Evolutionary conservation across 768 basidiomycete species (phyloP), one percentile per base, ranked within the genome.

Genomic region (Tulasnella sp.): DNA sequence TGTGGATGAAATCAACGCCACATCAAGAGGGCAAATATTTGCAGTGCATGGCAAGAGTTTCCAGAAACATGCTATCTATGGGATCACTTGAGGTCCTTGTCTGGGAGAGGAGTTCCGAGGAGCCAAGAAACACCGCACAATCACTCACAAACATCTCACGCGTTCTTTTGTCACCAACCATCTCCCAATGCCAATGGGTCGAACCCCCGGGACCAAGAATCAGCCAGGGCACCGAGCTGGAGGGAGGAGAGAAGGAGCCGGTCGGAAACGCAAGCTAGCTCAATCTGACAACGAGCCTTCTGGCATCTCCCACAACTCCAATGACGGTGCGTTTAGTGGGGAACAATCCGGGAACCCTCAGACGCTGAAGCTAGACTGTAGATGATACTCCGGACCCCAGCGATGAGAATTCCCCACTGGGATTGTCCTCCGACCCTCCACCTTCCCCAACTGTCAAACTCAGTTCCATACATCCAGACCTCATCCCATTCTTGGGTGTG

Each of bases 401-500:
- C 15, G 58, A 64, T 4, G 25, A 64, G 58, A n/a, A 34, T 34
- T 1, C 1, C 2, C 69, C 37, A 31, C 29, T 19, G 34, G 36
- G n/a, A 7, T 14, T 71, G 15, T 14, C 25, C 17, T n/a, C 38
- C 15, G 31, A 49, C 0, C 40, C 45, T 52, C 29, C 37, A 2
- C 40, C 31, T 45, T 40, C 40, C 25, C 71, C 71, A 31, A 45
- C 42, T 17, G 49, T 72, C 31, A 72, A 72, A n/a, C 49, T 72
- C 29, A 40, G 71, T 31, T 40, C 40, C 40, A 72, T 72, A 34
- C 71, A 72, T 42, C 71, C 71, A 2, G 71, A 72, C 42, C 40
- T 72, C 22, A 17, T 45, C 22, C 71, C 71, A 22, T 72, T 72
- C 71, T 52, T 72, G 29, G 40, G 71, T 14, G 49, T 72, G 25